Conservation (phyloP, 2,329 filamentous ascomycete species). For the Talaromyces sp. region DNA sequence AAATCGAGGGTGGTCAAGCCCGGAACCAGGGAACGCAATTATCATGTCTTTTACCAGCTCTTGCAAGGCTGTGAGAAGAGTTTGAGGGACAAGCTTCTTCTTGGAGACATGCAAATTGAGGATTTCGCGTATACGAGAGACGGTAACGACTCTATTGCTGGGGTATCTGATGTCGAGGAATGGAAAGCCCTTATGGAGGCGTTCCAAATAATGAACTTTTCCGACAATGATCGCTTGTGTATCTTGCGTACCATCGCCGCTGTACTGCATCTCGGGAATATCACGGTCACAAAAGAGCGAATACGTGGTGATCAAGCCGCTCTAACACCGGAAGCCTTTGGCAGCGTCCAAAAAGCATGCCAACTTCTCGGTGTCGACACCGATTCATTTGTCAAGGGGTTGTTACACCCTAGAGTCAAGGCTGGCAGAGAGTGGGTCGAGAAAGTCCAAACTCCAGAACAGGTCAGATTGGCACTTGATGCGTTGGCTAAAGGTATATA, state of each 20-base stretch:
- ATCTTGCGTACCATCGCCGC: conserved; percentile 87
- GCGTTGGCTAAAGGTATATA: conserved; percentile 96
- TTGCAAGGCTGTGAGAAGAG: conserved; percentile 73
- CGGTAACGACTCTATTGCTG: conserved; percentile 86
- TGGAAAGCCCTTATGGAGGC: conserved; percentile 90
- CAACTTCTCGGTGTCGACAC: conserved; percentile 76
- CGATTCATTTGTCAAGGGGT: conserved; percentile 80
- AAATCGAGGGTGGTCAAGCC: conserved; percentile 95
- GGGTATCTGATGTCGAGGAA: conserved; percentile 85
- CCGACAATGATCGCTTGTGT: conserved; percentile 73
- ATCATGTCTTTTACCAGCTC: conserved; percentile 96
- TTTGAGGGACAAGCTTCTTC: conserved; percentile 72
- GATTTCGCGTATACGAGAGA: conserved; percentile 90
- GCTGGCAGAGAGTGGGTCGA: conserved; percentile 97
- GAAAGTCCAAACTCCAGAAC: conserved; percentile 95
- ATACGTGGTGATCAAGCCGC: conserved; percentile 86
- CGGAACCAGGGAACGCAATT: conserved; percentile 85
- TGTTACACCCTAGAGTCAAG: conserved; percentile 91
- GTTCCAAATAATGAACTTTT: conserved; percentile 91
- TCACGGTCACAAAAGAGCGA: conserved; percentile 85
- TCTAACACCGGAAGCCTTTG: conserved; percentile 69
- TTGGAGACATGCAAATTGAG: conserved; percentile 71
- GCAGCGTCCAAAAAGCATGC: conserved; percentile 75
- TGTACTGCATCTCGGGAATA: conserved; percentile 89
- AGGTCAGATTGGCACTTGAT: conserved; percentile 85